phyloP scores from a whole-genome alignment of 306 rosid species.

The Ormosia semicastrata region DNA sequence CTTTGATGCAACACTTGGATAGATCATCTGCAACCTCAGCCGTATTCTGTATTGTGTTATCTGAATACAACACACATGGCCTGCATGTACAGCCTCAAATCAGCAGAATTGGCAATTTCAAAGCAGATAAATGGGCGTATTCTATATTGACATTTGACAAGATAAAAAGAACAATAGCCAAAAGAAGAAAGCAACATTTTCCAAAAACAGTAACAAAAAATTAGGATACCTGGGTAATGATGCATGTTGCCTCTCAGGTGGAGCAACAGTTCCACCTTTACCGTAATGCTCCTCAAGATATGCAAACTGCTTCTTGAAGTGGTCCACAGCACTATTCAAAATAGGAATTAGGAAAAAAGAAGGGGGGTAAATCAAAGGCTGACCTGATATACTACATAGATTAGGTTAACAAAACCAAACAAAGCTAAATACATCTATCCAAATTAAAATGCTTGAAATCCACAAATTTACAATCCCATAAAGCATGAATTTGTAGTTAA shows the following conservation, averaged over 20 bases:
- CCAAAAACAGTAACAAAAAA: not conserved
- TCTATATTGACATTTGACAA: not conserved
- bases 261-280: constrained; percentile 74
- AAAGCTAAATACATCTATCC: not conserved
- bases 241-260: constrained; percentile 96
- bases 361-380: not conserved
- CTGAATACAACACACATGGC: constrained; percentile 76
- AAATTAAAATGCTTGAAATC: not conserved
- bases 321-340: constrained; percentile 88
- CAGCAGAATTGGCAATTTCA: constrained; percentile 21
- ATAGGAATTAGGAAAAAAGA: not conserved
- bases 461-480: constrained; percentile 16
- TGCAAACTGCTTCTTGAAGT: constrained; percentile 97
- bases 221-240: constrained; percentile 80
- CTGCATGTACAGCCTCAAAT: constrained; percentile 51
- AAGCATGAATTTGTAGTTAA: not conserved
- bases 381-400: not conserved
- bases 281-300: constrained; percentile 95
- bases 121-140: not conserved
- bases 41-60: constrained; percentile 51
- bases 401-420: not conserved
- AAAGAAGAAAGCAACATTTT: not conserved
- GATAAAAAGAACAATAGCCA: constrained; percentile 8
- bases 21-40: constrained; percentile 76
- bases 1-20: constrained; percentile 84